Conservation (phyloP, 257 asterid genomes). For the Primulina eburnea region DNA sequence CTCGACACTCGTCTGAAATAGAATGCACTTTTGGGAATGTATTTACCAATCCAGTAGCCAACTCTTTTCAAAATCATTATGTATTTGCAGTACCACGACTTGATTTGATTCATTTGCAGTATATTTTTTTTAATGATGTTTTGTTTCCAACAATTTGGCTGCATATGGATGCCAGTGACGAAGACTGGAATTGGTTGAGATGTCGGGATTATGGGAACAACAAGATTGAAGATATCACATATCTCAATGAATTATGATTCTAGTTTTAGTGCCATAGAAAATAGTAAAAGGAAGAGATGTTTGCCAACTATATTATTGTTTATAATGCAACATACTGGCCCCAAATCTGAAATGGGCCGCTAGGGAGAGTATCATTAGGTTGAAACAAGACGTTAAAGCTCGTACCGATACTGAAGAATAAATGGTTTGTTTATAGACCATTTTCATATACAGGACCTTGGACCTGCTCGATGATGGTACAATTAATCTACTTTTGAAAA, state of each 20-base stretch:
- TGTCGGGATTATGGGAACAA: neutral
- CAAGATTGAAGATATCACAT: constrained; percentile 8
- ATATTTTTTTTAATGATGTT: neutral
- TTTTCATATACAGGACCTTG: too few relatives aligned
- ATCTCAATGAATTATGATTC: constrained; percentile 8
- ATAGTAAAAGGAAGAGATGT: neutral
- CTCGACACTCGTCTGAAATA: constrained; percentile 49
- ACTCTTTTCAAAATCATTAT: constrained; percentile 9
- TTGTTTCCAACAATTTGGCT: constrained; percentile 23
- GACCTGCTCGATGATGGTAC: too few relatives aligned
- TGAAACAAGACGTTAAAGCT: too few relatives aligned
- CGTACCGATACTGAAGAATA: too few relatives aligned
- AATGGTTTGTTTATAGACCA: too few relatives aligned
- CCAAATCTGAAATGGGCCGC: too few relatives aligned
- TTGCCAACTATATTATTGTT: neutral
- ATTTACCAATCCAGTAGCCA: neutral
- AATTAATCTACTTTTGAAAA: too few relatives aligned
- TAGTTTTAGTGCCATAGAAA: neutral
- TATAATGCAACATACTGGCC: too few relatives aligned
- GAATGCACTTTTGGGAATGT: constrained; percentile 11
- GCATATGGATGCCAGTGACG: constrained; percentile 62
- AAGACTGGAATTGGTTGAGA: constrained; percentile 54
- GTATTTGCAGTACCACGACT: neutral
- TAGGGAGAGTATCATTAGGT: too few relatives aligned
- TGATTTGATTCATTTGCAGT: neutral